Evolutionary conservation across 257 asterid genomes (phyloP), one percentile per base, ranked within the genome.

Genomic region (Nicotiana tabacum): DNA sequence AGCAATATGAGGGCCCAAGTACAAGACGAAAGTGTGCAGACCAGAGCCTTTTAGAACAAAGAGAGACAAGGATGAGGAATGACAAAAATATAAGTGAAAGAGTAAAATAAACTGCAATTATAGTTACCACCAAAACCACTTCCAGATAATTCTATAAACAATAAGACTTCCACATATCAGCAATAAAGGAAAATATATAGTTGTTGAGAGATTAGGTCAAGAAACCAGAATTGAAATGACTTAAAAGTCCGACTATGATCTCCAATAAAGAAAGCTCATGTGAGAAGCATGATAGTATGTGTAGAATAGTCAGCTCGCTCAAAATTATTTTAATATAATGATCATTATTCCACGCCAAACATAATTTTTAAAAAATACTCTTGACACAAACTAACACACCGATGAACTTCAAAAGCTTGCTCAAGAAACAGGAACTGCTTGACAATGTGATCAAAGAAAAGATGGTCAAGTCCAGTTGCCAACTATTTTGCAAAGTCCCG

Each of bases 1-100:
- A 17, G 89, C 89, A 48, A 86, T 77, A 35, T 86, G 89, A 76
- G 89, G 89, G 70, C 87, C 89, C 78, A 86, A 77, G 85, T 86
- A 86, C 64, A 86, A 86, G 37, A 86, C 85, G 46, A 86, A 86
- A 15, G 89, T 86, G 86, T 86, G 88, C 86, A 86, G 82, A 35
- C 88, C 88, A 83, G 86, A 83, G 1, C 88, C 88, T 86, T 78
- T 37, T 68, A 56, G 69, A 60, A 74, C 57, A 66, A n/a, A 72
- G 37, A 77, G 15, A 43, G 61, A 46, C 61, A 46, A 58, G 37
- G 68, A 69, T 77, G 66, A 48, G 68, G 78, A 43, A 35, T 39
- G 27, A 48, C 58, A 29, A 39, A 48, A 66, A 24, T 60, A 77
- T 43, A 64, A n/a, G 32, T 27, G 5, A 5, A 6, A 21, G 56